A percentile compares a stretch with the other conserved stretches of the same genome.
Conservation (phyloP, 2,329 filamentous ascomycete genomes). For the Colletotrichum agaves region DNA sequence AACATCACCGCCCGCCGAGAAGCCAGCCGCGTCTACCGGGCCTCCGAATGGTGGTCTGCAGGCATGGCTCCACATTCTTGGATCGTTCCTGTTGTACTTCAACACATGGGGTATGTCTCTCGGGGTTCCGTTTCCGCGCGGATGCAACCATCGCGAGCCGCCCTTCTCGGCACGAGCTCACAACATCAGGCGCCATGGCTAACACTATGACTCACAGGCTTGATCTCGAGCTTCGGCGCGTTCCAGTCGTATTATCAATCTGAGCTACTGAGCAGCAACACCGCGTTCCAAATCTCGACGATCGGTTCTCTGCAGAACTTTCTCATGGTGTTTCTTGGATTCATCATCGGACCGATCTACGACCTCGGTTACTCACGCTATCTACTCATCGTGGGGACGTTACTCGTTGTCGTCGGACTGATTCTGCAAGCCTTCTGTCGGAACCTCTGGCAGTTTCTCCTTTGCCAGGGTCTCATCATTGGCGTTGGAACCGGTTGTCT, state of each 20-base stretch:
- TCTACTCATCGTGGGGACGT: conserved; percentile 53
- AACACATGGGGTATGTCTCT: conserved; percentile 47
- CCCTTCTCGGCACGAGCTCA: not conserved
- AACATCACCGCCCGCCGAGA: conserved; percentile 21
- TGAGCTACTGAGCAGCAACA: conserved; percentile 39
- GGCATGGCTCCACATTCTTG: conserved; percentile 61
- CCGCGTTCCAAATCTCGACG: conserved; percentile 49
- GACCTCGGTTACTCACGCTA: conserved; percentile 58
- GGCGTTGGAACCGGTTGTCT: conserved; percentile 57
- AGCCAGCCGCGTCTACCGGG: conserved; percentile 14
- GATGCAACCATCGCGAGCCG: not conserved
- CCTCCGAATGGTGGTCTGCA: conserved; percentile 43
- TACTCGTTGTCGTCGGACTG: conserved; percentile 57
- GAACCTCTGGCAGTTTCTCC: conserved; percentile 41
- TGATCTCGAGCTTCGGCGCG: conserved; percentile 58
- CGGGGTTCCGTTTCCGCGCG: not conserved
- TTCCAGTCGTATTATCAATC: conserved; percentile 64
- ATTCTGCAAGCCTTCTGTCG: conserved; percentile 39
- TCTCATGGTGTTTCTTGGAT: conserved; percentile 54
- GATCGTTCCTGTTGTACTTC: conserved; percentile 61
- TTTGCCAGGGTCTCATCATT: conserved; percentile 56
- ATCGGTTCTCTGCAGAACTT: conserved; percentile 60
- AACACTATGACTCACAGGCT: conserved; percentile 42
- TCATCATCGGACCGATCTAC: conserved; percentile 57
- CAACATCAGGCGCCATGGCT: not conserved